phyloP scores from a whole-genome alignment of 2,329 filamentous ascomycete genomes.

The Aureobasidium zeae region DNA sequence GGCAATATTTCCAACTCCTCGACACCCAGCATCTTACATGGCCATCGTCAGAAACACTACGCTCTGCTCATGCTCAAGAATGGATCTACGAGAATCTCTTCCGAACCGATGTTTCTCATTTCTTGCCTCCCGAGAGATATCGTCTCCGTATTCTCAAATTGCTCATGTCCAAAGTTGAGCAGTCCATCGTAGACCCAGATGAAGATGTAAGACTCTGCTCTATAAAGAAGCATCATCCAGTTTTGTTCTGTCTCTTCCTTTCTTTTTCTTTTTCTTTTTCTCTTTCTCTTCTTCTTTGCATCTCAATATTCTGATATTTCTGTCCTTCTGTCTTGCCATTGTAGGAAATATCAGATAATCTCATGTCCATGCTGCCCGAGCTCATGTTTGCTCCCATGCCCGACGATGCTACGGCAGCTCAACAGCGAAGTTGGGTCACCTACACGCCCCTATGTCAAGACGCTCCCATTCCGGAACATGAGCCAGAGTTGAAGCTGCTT shows the following conservation, averaged over 20 bases:
- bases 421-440: conserved; percentile 66
- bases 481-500: conserved; percentile 48
- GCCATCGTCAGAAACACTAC: conserved; percentile 51
- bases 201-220: conserved; percentile 65
- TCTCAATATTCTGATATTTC: conserved; percentile 22
- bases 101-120: conserved; percentile 44
- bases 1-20: conserved; percentile 72
- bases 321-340: conserved; percentile 18
- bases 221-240: too few species aligned
- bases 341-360: conserved; percentile 73
- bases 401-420: conserved; percentile 56
- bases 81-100: conserved; percentile 60
- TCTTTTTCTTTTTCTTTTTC: conserved; percentile 16
- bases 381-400: conserved; percentile 56
- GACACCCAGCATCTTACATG: conserved; percentile 52
- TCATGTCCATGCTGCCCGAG: conserved; percentile 59
- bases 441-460: conserved; percentile 43
- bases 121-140: conserved; percentile 59
- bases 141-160: conserved; percentile 63
- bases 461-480: conserved; percentile 18
- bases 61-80: conserved; percentile 53
- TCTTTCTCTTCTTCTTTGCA: conserved; percentile 19
- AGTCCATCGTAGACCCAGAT: conserved; percentile 69
- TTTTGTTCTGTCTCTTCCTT: conserved; percentile 23
- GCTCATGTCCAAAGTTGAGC: conserved; percentile 60